Evolutionary conservation across 306 rosid species (phyloP), one percentile per base, ranked within the genome.

Genomic region (Casuarina glauca): DNA sequence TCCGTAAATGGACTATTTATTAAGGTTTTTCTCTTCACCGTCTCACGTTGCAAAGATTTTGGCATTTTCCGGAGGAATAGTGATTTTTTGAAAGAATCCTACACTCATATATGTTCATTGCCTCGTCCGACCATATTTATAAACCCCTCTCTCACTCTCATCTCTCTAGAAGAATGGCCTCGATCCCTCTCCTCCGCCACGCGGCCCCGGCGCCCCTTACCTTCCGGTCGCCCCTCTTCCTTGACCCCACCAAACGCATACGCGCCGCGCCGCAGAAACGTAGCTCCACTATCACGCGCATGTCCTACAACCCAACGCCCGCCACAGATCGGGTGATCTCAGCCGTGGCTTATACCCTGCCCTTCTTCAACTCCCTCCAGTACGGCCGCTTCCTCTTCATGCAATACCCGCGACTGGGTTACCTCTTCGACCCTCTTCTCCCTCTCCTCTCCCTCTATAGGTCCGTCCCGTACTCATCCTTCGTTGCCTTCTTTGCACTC

Each of bases 341-440:
- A 9, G 84, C 93, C 70, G 92, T 86, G 5, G 84, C 97, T 1
- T 95, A 95, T 89, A 74, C 88, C 0, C 97, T 95, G 58, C 98
- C 98, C 0, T 87, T 95, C 87, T 89, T 95, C 94, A 95, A 95
- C 70, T 91, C 97, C 73, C 89, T 95, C 41, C 97, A 95, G 60
- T 93, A 95, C 50, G 96, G 96, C 0, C 93, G 90, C 73, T 83
- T 68, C 89, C 82, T 95, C 54, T 88, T 92, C 55, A 4, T 85
- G 0, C 93, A 88, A 69, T 74, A 77, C 88, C 96, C 97, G 0
- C 62, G n/a, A 10, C 44, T 95, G 17, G 93, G 92, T 11, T 36
- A 85, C 10, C 79, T 90, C 79, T 86, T 95, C 76, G 87, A 93
- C 4, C 99, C 99, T 0, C 64, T 95, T n/a, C 26, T 95, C 19